Percentiles rank a stretch among this genome's conserved stretches.
phyloP scores from a whole-genome alignment of 768 basidiomycete species.

The Exsudoporus frostii region DNA sequence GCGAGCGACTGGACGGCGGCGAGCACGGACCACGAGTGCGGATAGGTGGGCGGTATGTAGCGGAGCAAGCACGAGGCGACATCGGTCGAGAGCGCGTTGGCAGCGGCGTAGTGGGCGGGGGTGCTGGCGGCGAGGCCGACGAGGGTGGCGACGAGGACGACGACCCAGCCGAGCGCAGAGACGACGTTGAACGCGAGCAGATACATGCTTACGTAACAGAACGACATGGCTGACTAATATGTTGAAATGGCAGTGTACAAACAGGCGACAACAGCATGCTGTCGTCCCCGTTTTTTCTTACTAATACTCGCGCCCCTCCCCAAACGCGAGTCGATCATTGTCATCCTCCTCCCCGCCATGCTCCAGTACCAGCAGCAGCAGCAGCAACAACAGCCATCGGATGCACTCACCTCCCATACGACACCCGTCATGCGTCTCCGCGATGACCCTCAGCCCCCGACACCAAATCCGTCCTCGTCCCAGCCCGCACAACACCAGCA shows the following conservation, averaged over 20 bases:
- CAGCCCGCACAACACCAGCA: conserved; percentile 10
- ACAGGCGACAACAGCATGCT: conserved; percentile 21
- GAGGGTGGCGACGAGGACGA: conserved; percentile 58
- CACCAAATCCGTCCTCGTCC: conserved; percentile 13
- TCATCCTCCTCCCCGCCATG: conserved; percentile 24
- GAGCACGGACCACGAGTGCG: conserved; percentile 56
- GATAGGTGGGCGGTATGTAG: conserved; percentile 44
- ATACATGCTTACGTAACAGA: conserved; percentile 42
- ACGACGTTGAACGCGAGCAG: conserved; percentile 75
- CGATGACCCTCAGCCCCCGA: conserved; percentile 43
- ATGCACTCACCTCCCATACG: conserved; percentile 14
- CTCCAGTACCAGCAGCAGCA: conserved; percentile 26
- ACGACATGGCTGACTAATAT: conserved; percentile 3
- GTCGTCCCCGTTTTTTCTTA: conserved; percentile 30
- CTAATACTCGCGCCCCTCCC: conserved; percentile 36
- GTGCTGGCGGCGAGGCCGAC: conserved; percentile 35
- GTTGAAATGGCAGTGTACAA: conserved; percentile 5
- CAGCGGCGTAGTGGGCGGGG: conserved; percentile 28
- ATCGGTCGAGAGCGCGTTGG: conserved; percentile 37
- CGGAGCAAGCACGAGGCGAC: conserved; percentile 32
- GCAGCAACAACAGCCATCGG: conserved; percentile 18
- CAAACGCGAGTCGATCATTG: conserved; percentile 31
- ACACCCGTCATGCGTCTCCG: conserved; percentile 53
- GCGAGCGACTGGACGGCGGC: conserved; percentile 83
- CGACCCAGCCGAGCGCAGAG: conserved; percentile 73